Percentiles rank a stretch among this genome's conserved stretches.
phyloP scores from a whole-genome alignment of 2,329 filamentous ascomycete species.

The Pseudocercospora macadamiae region DNA sequence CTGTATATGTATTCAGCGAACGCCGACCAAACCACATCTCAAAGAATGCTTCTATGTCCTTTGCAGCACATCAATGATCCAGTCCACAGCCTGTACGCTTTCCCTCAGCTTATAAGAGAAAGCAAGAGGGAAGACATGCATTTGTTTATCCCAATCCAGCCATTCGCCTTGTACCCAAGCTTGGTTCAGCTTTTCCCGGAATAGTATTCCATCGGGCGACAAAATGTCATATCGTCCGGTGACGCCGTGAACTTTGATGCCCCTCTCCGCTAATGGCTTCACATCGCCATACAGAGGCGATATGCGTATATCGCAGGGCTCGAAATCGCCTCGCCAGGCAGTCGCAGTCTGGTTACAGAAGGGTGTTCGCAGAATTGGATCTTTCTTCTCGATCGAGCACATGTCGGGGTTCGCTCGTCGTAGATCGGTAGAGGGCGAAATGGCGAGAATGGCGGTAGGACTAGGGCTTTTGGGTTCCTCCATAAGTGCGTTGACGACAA shows the following conservation, averaged over 20 bases:
- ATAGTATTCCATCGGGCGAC: slow-evolving; percentile 54
- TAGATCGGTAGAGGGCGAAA: slow-evolving; percentile 56
- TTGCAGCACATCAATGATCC: slow-evolving; percentile 45
- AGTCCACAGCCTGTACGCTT: slow-evolving; percentile 50
- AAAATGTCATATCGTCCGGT: slow-evolving; percentile 58
- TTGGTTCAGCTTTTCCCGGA: slow-evolving; percentile 51
- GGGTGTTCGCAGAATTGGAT: slow-evolving; percentile 51
- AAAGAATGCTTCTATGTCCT: slow-evolving; percentile 6
- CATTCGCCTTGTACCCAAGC: slow-evolving; percentile 55
- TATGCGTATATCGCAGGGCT: slow-evolving; percentile 49
- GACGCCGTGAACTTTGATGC: slow-evolving; percentile 56
- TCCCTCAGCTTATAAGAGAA: slow-evolving; percentile 54
- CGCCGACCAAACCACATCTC: no score
- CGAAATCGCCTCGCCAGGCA: slow-evolving; percentile 48
- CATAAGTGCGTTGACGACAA: slow-evolving; percentile 44
- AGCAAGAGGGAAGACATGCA: slow-evolving; percentile 62
- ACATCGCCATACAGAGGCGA: slow-evolving; percentile 55
- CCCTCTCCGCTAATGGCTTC: slow-evolving; percentile 40
- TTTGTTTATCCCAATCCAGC: slow-evolving; percentile 63
- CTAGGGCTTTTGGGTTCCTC: slow-evolving; percentile 33
- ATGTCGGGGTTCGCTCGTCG: slow-evolving; percentile 52
- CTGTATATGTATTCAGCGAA: no score
- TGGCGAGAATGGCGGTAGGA: slow-evolving; percentile 46
- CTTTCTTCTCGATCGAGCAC: slow-evolving; percentile 42
- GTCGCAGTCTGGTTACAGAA: slow-evolving; percentile 48